These are phyloP conservation scores for Hordeum pubiflorum DNA, from an alignment of 202 grass and related monocot genomes.

Conservation along the genomic window DNA sequence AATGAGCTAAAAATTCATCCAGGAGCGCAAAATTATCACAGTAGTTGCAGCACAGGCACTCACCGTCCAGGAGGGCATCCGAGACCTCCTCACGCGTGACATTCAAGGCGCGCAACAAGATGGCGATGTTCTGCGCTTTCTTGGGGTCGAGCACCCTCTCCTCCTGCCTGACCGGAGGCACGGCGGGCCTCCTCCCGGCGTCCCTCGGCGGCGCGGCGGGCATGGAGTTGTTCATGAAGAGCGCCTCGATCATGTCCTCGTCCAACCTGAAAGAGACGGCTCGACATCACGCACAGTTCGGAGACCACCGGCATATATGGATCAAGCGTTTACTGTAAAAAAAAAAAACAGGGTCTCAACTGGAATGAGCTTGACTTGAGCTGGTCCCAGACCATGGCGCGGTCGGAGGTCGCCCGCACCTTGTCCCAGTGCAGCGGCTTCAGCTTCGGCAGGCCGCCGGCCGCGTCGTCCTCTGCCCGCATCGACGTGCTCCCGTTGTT, in stretches of 20 bases:
- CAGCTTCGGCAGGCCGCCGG: slow-evolving; percentile 47
- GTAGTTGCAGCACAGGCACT: not conserved
- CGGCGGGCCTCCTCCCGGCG: slow-evolving; percentile 38
- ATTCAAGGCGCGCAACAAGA: slow-evolving; percentile 89
- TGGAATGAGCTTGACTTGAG: slow-evolving; percentile 97
- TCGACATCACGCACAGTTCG: slow-evolving; percentile 26
- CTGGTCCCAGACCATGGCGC: slow-evolving; percentile 96
- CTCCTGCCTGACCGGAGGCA: slow-evolving; percentile 60
- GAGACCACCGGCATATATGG: not conserved
- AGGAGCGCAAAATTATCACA: not conserved
- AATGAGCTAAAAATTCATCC: not conserved
- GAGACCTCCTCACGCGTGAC: slow-evolving; percentile 88
- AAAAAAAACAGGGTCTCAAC: slow-evolving; percentile 37
- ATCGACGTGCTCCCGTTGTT: slow-evolving; percentile 36
- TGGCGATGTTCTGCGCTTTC: slow-evolving; percentile 98
- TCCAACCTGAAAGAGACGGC: slow-evolving; percentile 55
- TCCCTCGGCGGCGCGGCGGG: slow-evolving; percentile 42
- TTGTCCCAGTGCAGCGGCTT: slow-evolving; percentile 99
- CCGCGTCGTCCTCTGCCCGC: slow-evolving; percentile 27
- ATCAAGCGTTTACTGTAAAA: not conserved
- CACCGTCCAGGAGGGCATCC: slow-evolving; percentile 86
- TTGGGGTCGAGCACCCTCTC: slow-evolving; percentile 97
- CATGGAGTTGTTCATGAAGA: slow-evolving; percentile 87
- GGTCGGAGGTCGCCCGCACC: slow-evolving; percentile 79
- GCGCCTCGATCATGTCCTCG: slow-evolving; percentile 87